Base-by-base conservation (phyloP, 805 yeast species). In the Candida piceae region DNA sequence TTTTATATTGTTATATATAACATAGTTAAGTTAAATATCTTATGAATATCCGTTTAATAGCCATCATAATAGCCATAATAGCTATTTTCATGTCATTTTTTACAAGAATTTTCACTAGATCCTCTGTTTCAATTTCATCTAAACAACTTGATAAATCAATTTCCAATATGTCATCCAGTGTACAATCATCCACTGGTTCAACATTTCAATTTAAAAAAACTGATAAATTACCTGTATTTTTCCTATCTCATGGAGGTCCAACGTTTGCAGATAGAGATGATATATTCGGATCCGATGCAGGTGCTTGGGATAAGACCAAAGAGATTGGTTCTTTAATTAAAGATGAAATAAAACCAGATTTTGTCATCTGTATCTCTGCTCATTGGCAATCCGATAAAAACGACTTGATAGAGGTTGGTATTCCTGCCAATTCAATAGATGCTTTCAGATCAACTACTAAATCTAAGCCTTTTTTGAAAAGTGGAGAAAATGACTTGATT, bases 161-260 rank as follows among this genome's bases (percentile, higher is more conserved):
- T 10, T 24, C 38, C 11, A 25, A 32, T 17, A 23, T 32, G 33
- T 8, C 38, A 6, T 7, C 37, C 7, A n/a, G 27, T 16, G 23
- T 11, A 16, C 8, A 21, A 3, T 15, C 28, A 9, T 18, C 18
- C 10, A 12, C 7, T n/a, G 11, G 6, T 15, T 24, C 36, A 2
- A 2, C 22, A n/a, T 25, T 33, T 23, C 16, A 10, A 13, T 49
- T 52, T 32, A 44, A 40, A 7, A 34, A 44, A 22, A 38, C 52
- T 13, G 32, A 24, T 4, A 45, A 58, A 8, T 34, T 53, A 19
- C 90, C 93, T 6, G 72, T 78, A 1, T 81, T 62, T 53, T 85
- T 84, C 57, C 53, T 83, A 29, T 77, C 86, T n/a, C 94, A 84
- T 60, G 94, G 94, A 7, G 93, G 89, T 1, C 94, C 94, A 7